Evolutionary conservation across 1,284 basidiomycete species (phyloP), one percentile per base, ranked within the genome.

Genomic region (Ustilago trichophora): DNA sequence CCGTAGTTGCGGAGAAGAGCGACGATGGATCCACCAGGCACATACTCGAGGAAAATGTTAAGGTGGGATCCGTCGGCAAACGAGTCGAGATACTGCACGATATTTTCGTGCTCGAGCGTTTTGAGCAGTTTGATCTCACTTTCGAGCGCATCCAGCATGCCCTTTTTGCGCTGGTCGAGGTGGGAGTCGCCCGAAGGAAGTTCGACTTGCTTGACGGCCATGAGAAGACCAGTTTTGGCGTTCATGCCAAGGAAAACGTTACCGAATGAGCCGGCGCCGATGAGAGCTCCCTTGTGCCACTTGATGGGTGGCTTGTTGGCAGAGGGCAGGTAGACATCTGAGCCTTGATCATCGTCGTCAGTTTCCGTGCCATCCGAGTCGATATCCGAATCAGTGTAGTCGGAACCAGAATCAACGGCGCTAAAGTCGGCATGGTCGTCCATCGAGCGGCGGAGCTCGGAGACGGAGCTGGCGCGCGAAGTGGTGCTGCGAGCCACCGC

Each of bases 191-290:
- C 90, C 0, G 89, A 90, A 0, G 93, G 92, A 24, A 98, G 86
- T 77, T 98, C 92, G 42, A 99, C 96, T 85, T 98, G 95, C 84
- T 98, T 98, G 69, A 99, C 96, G 22, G 96, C 96, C 96, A 99
- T 98, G 58, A 98, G 85, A 11, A 94, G 85, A 25, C 96, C 96
- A 42, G 88, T 92, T 31, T 90, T 87, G 1, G 94, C 92, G 82
- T 97, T 94, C 93, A 98, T 97, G 29, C 94, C 96, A 13, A 99
- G 88, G 83, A 92, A 82, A 8, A 83, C 82, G 31, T 81, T 80
- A 29, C 78, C 79, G 31, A 80, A 80, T 9, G 77, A 80, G 1
- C 96, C 96, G 19, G 92, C 91, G 52, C 96, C 96, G 73, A 99
- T 98, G 64, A 98, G 87, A 3, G 95, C 95, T 45, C 96, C 96